A percentile compares a stretch with the other conserved stretches of the same genome.
These are phyloP conservation scores for Phaeotremella skinneri DNA, from an alignment of 768 basidiomycete genomes.

Conservation along the genomic window DNA sequence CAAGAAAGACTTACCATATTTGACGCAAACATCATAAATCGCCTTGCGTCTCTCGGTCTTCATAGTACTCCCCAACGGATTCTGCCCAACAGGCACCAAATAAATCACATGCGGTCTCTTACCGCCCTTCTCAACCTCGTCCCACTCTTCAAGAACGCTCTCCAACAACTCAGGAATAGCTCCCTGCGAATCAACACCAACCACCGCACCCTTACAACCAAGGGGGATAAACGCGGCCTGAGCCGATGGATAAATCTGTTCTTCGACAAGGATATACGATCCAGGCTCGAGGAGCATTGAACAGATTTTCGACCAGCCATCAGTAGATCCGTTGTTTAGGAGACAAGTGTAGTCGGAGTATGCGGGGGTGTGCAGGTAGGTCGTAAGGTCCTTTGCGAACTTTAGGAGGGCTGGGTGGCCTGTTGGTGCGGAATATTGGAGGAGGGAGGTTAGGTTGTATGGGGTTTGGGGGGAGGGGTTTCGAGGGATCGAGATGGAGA, in stretches of 20 bases:
- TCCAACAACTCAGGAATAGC: conserved; percentile 64
- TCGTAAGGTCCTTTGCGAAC: conserved; percentile 9
- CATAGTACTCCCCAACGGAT: conserved; percentile 74
- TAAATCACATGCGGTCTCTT: conserved; percentile 53
- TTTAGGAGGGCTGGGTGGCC: conserved; percentile 11
- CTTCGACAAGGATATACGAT: conserved; percentile 53
- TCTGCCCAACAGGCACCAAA: conserved; percentile 70
- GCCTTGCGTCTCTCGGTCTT: conserved; percentile 62
- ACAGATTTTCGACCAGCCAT: conserved; percentile 60
- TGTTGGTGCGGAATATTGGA: conserved; percentile 15
- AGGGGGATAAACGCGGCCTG: conserved; percentile 24
- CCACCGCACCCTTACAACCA: conserved; percentile 21
- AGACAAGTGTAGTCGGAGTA: conserved; percentile 8
- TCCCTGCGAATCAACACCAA: conserved; percentile 67
- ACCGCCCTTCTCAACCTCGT: conserved; percentile 59
- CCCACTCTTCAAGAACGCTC: conserved; percentile 62
- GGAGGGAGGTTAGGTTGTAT: conserved; percentile 2
- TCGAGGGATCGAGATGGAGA: background rate
- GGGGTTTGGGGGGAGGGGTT: background rate
- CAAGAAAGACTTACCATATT: conserved; percentile 63
- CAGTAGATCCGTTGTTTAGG: conserved; percentile 44
- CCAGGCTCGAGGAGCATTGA: conserved; percentile 56
- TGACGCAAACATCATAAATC: conserved; percentile 74
- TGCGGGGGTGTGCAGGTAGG: conserved; percentile 3
- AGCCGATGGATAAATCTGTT: conserved; percentile 65